phyloP scores from a whole-genome alignment of 2,329 filamentous ascomycete genomes.

The Coleophoma crateriformis region DNA sequence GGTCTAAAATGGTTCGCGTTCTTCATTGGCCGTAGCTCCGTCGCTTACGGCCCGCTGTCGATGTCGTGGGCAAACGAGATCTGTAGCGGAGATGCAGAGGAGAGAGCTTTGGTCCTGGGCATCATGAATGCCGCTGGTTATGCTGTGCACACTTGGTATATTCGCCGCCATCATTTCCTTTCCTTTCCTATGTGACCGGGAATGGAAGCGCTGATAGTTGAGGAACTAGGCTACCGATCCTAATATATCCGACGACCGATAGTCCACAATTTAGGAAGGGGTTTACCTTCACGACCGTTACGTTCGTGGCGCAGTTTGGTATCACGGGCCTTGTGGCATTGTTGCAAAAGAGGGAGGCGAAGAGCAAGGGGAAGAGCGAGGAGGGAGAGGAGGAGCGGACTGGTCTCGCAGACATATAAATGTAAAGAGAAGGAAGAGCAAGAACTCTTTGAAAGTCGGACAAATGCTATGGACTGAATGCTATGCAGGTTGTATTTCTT shows the following conservation, averaged over 20 bases:
- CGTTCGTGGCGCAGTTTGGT: slow-evolving; percentile 20
- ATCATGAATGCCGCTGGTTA: slow-evolving; percentile 41
- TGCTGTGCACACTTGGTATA: slow-evolving; percentile 34
- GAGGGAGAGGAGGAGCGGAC: not conserved
- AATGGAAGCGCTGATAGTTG: too few relatives aligned
- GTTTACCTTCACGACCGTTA: slow-evolving; percentile 28
- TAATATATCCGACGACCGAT: slow-evolving; percentile 25
- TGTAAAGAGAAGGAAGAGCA: not conserved
- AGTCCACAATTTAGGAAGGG: slow-evolving; percentile 35
- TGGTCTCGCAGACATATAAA: not conserved
- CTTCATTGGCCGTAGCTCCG: slow-evolving; percentile 25
- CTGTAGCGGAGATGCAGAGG: slow-evolving; percentile 38
- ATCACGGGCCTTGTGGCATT: slow-evolving; percentile 9
- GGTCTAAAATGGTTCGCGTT: slow-evolving; percentile 26
- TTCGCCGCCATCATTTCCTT: not conserved
- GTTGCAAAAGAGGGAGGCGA: slow-evolving; percentile 10
- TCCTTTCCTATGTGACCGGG: not conserved
- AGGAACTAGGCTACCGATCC: slow-evolving; percentile 25
- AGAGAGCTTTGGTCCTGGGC: slow-evolving; percentile 41
- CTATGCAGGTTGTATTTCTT: too few relatives aligned
- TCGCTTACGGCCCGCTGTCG: slow-evolving; percentile 37
- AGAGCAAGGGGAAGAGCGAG: not conserved
- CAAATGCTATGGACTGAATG: too few relatives aligned
- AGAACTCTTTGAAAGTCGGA: too few relatives aligned
- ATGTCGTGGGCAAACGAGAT: slow-evolving; percentile 44